Conservation (phyloP, 805 yeast species). For the Zygoascus biomembranicola region DNA sequence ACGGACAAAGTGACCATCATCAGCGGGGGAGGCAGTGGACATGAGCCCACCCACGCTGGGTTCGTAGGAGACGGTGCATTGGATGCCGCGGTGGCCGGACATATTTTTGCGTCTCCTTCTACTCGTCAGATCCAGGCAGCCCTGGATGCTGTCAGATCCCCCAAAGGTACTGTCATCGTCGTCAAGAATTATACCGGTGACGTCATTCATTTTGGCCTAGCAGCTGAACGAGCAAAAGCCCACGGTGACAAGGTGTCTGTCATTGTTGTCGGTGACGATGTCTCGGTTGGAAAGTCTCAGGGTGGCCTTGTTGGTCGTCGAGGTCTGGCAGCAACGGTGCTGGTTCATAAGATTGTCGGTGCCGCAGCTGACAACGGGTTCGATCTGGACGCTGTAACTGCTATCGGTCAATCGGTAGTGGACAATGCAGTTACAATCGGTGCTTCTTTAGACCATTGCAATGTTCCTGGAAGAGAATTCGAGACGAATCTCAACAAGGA, state of each 20-base stretch:
- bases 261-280: constrained; percentile 82
- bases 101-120: constrained; percentile 91
- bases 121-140: constrained; percentile 77
- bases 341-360: constrained; percentile 81
- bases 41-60: constrained; percentile 91
- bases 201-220: constrained; percentile 83
- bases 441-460: constrained; percentile 80
- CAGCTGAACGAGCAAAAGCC: constrained; percentile 79
- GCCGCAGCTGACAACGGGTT: constrained; percentile 44
- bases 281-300: constrained; percentile 84
- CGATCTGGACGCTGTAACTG: constrained; percentile 45
- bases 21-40: constrained; percentile 95
- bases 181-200: constrained; percentile 96
- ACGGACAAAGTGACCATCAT: constrained; percentile 47
- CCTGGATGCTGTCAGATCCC: constrained; percentile 46
- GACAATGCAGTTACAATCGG: constrained; percentile 76
- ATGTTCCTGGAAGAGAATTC: constrained; percentile 74
- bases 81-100: constrained; percentile 85
- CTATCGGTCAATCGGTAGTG: constrained; percentile 53
- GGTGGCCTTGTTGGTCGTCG: constrained; percentile 91
- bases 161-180: constrained; percentile 64
- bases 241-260: constrained; percentile 66
- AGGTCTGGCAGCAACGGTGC: constrained; percentile 85
- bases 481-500: constrained; percentile 45
- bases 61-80: constrained; percentile 78